phyloP scores from a whole-genome alignment of 164 flowering plant genomes.

The Sextonia rubra region DNA sequence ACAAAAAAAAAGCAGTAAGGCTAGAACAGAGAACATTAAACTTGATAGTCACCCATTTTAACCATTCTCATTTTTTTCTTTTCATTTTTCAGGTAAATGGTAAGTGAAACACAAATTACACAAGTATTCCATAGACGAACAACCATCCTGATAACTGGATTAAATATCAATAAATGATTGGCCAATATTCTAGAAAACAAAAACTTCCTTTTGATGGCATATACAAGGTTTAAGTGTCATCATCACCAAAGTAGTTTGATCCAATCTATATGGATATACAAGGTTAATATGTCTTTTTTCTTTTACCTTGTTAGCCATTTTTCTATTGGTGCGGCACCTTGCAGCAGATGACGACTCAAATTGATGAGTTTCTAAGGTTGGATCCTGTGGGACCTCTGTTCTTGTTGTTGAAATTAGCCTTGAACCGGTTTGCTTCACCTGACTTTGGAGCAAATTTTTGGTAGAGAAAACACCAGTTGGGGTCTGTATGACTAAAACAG shows the following conservation, averaged over 20 bases:
- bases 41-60: not conserved
- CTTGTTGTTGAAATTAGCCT: constrained; percentile 61
- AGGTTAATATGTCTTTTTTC: not conserved
- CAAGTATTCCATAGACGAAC: too few species aligned
- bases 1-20: not conserved
- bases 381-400: constrained; percentile 27
- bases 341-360: constrained; percentile 65
- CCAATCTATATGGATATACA: too few species aligned
- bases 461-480: constrained; percentile 72
- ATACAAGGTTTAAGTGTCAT: not conserved
- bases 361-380: constrained; percentile 35
- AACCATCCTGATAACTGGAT: too few species aligned
- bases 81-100: too few species aligned
- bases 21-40: not conserved
- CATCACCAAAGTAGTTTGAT: too few species aligned
- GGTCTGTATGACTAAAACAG: constrained; percentile 68
- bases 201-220: not conserved
- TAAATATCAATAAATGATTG: too few species aligned
- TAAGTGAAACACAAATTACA: too few species aligned
- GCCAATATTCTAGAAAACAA: not conserved
- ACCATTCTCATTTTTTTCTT: too few species aligned
- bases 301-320: constrained; percentile 50
- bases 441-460: constrained; percentile 56
- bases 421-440: constrained; percentile 51
- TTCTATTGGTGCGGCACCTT: constrained; percentile 61